Evolutionary conservation across 2,329 filamentous ascomycete species (phyloP), one percentile per base, ranked within the genome.

Genomic region (Clonostachys chloroleuca): DNA sequence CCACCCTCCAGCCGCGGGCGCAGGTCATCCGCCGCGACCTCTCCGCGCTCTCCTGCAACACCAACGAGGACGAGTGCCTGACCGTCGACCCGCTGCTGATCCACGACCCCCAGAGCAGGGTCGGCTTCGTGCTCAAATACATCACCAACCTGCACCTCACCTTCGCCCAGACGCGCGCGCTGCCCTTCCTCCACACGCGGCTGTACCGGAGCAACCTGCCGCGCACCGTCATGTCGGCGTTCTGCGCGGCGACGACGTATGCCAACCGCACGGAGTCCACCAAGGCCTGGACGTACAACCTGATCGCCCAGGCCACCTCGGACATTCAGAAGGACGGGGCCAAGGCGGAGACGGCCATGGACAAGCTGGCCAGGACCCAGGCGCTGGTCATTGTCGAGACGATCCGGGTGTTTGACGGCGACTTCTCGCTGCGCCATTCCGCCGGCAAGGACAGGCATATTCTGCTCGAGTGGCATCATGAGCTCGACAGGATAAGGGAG

Each of bases 391-490:
- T 72, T 12, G 56, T 72, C 33, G 68, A 73, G 49, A 58, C 63
- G 3, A 67, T 75, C 35, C 62, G 70, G 40, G 59, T 72, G 50
- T 68, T 73, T 45, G 70, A 74, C 39, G 72, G 70, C 0, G 70
- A 75, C 44, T 48, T 74, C 5, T 52, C 57, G 5, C 54, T 74
- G 41, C 54, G 65, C 17, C 63, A 68, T 2, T 60, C 72, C n/a
- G 68, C 63, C 0, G 69, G 74, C 50, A 56, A 65, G 36, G 70
- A 73, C 45, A 52, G 63, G 52, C 48, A 54, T 10, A 54, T 70
- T 16, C 43, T 72, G 16, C 44, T 65, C 44, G 51, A 53, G 5
- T 75, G 72, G 72, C 44, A 64, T 14, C 52, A 52, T 30, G 66
- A 67, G 2, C 59, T 75, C 12, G 52, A 53, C 12, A 52, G 53